phyloP scores from a whole-genome alignment of 129 eudicot species.

The Helianthus annuus region DNA sequence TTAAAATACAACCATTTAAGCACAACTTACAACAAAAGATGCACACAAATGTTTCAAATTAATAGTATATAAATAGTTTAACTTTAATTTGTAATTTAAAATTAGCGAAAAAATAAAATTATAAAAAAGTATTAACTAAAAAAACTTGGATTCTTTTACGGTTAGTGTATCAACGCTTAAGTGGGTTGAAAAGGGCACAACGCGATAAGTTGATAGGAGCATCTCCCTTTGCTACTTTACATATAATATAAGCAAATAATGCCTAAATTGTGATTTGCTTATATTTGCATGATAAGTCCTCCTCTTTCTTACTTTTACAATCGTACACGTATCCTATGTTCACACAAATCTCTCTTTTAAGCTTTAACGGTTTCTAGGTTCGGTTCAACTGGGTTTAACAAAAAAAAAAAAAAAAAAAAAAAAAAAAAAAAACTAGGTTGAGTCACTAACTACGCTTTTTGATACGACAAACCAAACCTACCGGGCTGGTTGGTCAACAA shows the following conservation, averaged over 20 bases:
- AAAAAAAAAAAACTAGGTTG: too few relatives aligned
- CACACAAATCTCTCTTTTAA: background rate
- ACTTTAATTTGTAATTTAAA: background rate
- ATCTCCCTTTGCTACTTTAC: conserved; percentile 31
- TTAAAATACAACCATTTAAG: too few relatives aligned
- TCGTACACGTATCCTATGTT: background rate
- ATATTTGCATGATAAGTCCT: conserved; percentile 59
- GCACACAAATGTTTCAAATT: too few relatives aligned
- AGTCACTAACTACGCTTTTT: too few relatives aligned
- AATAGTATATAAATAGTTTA: too few relatives aligned
- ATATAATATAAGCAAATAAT: conserved; percentile 18
- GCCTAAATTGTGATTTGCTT: conserved; percentile 2
- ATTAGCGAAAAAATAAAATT: background rate
- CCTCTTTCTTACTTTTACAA: background rate
- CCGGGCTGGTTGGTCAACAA: too few relatives aligned
- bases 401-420: too few relatives aligned
- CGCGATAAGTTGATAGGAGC: conserved; percentile 65
- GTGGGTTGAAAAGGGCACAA: conserved; percentile 23
- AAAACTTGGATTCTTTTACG: background rate
- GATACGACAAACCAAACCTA: too few relatives aligned
- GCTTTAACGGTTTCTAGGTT: background rate
- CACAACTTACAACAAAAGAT: too few relatives aligned
- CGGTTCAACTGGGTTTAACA: too few relatives aligned
- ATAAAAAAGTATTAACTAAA: background rate
- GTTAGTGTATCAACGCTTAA: background rate